Base-by-base conservation (phyloP, 2,329 filamentous ascomycete species). In the Aspergillus pseudotamarii region DNA sequence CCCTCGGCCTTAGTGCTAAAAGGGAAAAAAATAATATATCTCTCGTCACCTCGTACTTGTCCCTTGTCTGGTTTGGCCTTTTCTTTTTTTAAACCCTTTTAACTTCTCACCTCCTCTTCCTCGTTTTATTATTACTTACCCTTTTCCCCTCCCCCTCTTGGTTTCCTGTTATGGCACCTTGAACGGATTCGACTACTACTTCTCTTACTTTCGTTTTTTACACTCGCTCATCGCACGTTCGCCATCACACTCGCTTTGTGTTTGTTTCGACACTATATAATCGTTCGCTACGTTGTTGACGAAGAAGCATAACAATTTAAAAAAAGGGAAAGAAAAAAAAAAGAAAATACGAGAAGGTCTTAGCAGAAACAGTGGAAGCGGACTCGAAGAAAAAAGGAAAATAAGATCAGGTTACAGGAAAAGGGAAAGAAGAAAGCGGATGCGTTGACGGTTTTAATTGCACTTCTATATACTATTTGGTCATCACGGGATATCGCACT, bases 271-370 rank as follows among this genome's bases (percentile, higher is more conserved):
- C 74, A 54, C 61, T 64, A 62, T 63, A 74, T 69, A 70, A 78
- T n/a, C 76, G 71, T 73, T 78, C 76, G 76, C 76, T 78, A 78
- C 75, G 71, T 70, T 71, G 69, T 67, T 59, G 51, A 65, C 53
- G 58, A 62, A 58, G 57, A 63, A 63, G 59, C 60, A 62, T 59
- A 64, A 34, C 61, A 63, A 48, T 59, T 58, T 59, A 55, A 21
- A 54, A 64, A 48, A 51, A 64, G 14, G 34, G 16, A 38, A 57
- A 59, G 62, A 6, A 41, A 41, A 19, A 41, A 41, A 41, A n/a
- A 41, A 61, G 50, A 58, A 61, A 56, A 58, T 43, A 48, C 48
- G 19, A 32, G 28, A 16, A 51, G 28, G 28, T 51, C 9, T 51
- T 21, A 51, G 21, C 11, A 51, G 26, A 32, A 51, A 51, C 48